These are phyloP conservation scores for Pholiota microspora DNA, from an alignment of 768 basidiomycete genomes.

Conservation along the genomic window DNA sequence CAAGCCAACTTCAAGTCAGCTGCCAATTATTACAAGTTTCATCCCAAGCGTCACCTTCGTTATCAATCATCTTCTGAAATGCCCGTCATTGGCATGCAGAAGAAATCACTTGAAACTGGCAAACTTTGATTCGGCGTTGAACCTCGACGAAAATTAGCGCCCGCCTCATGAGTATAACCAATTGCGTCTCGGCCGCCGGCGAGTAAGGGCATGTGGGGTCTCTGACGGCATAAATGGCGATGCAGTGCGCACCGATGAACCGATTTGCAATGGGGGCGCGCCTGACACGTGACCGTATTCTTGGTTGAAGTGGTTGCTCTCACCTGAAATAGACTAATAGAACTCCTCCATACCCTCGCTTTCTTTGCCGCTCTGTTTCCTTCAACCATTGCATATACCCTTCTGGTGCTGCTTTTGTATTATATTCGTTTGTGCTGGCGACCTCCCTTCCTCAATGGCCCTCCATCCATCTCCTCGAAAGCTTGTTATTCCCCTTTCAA, in stretches of 20 bases:
- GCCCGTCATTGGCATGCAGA: too few relatives aligned
- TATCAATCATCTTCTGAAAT: too few relatives aligned
- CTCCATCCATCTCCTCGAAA: constrained; percentile 72
- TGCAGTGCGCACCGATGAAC: neutral
- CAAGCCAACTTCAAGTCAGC: neutral
- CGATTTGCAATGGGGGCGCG: constrained; percentile 6
- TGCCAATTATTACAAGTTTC: too few relatives aligned
- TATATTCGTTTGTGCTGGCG: constrained; percentile 2
- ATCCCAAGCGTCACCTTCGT: too few relatives aligned
- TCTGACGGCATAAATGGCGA: too few relatives aligned
- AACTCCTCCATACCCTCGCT: constrained; percentile 12
- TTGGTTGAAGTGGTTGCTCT: constrained; percentile 18
- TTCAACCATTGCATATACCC: constrained; percentile 6
- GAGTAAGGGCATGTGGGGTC: neutral
- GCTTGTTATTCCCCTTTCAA: constrained; percentile 62
- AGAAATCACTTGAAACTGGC: too few relatives aligned
- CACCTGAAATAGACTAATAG: constrained; percentile 10
- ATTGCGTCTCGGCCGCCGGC: neutral
- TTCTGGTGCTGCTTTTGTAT: constrained; percentile 6
- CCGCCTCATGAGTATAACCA: too few relatives aligned
- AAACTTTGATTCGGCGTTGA: too few relatives aligned
- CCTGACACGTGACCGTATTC: constrained; percentile 27
- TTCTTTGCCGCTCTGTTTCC: constrained; percentile 11
- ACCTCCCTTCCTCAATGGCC: constrained; percentile 43
- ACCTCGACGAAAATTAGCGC: too few relatives aligned